Percentiles rank a stretch among this genome's conserved stretches.
phyloP scores from a whole-genome alignment of 371 early-diverging fungal genomes.

The Syncephalastrum monosporum region DNA sequence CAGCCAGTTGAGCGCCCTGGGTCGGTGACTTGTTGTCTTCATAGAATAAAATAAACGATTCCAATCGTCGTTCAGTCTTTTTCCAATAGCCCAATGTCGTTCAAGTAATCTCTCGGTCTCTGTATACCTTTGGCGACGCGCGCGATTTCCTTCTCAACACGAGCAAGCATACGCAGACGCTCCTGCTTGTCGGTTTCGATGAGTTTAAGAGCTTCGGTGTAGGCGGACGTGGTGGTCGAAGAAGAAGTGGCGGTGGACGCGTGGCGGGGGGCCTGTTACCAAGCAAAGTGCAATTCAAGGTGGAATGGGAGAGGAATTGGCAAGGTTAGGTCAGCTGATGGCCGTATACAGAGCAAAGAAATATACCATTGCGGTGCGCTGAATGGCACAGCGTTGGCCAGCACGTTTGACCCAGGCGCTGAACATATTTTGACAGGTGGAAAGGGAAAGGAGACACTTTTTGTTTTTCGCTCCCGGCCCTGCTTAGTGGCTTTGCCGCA shows the following conservation, averaged over 20 bases:
- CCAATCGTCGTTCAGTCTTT: background rate
- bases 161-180: slow-evolving; percentile 54
- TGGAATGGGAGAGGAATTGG: background rate
- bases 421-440: slow-evolving; percentile 12
- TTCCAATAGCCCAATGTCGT: background rate
- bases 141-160: slow-evolving; percentile 48
- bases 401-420: slow-evolving; percentile 14
- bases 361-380: slow-evolving; percentile 1
- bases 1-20: slow-evolving; percentile 42
- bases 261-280: slow-evolving; percentile 13
- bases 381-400: slow-evolving; percentile 9
- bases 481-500: background rate
- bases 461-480: background rate
- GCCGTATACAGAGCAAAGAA: background rate
- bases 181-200: slow-evolving; percentile 65
- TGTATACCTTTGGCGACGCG: slow-evolving; percentile 50
- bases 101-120: background rate
- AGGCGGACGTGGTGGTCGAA: slow-evolving; percentile 52
- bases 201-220: slow-evolving; percentile 75
- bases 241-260: slow-evolving; percentile 14
- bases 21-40: slow-evolving; percentile 25
- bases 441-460: background rate
- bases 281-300: no score
- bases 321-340: background rate
- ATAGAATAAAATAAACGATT: background rate